Evolutionary conservation across 2,329 filamentous ascomycete species (phyloP).

Genomic region (Colletotrichum kahawae): DNA sequence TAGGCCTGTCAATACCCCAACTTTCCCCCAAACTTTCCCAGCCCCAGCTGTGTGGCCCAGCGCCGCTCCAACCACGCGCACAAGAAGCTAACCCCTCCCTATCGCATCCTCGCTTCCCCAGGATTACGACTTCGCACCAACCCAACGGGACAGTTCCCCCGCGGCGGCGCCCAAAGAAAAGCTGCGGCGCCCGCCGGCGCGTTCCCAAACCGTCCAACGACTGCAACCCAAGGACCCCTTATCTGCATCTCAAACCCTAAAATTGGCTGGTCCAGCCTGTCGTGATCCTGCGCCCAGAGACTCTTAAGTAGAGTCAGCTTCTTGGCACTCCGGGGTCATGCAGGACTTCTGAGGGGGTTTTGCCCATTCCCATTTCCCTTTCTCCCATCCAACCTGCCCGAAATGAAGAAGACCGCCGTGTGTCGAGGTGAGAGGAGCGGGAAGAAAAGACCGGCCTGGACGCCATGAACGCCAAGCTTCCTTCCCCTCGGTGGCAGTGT

Average conservation of each 20-base stretch:
- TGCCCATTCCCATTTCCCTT: neutral
- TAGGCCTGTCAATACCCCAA: slow-evolving; percentile 16
- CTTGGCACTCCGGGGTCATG: slow-evolving; percentile 12
- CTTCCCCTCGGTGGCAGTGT: neutral
- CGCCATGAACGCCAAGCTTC: slow-evolving; percentile 5
- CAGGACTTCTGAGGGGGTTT: neutral
- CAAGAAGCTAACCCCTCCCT: neutral
- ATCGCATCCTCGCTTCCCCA: slow-evolving; percentile 14
- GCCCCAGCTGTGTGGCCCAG: neutral
- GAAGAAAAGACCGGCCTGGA: neutral
- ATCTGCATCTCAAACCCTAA: slow-evolving; percentile 16
- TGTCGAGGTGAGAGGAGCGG: neutral
- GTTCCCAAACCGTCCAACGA: slow-evolving; percentile 12
- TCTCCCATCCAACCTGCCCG: neutral
- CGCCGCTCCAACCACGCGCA: neutral
- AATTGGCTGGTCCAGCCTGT: slow-evolving; percentile 2
- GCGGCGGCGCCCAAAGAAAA: neutral
- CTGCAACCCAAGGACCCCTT: slow-evolving; percentile 18
- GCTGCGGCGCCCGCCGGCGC: slow-evolving; percentile 13
- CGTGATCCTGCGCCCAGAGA: slow-evolving; percentile 6
- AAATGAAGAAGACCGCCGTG: neutral
- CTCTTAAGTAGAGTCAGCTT: slow-evolving; percentile 9
- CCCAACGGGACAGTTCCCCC: slow-evolving; percentile 11
- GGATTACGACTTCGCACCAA: slow-evolving; percentile 12
- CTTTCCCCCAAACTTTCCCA: slow-evolving; percentile 16